phyloP scores from a whole-genome alignment of 805 yeast genomes.

The Hanseniaspora vineae region DNA sequence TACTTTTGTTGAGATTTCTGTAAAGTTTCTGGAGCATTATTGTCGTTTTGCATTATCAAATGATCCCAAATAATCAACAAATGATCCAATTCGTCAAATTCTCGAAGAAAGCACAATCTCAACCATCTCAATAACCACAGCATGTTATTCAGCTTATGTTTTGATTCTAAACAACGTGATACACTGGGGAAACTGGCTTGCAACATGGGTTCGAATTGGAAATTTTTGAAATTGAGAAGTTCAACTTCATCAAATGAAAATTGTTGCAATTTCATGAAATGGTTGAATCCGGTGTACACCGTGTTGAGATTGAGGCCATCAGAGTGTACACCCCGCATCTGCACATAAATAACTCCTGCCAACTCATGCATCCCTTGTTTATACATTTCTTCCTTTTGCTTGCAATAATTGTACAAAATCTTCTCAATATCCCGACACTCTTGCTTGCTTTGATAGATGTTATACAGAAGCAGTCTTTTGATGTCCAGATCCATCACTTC shows the following conservation, averaged over 20 bases:
- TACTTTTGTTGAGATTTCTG: background rate
- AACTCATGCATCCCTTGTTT: background rate
- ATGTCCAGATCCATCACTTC: background rate
- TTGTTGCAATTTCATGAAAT: slow-evolving; percentile 15
- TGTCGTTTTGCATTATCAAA: slow-evolving; percentile 12
- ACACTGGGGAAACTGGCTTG: slow-evolving; percentile 11
- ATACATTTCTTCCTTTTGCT: background rate
- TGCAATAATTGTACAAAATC: background rate
- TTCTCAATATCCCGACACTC: background rate
- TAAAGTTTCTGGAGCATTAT: no score
- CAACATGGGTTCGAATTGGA: slow-evolving; percentile 13
- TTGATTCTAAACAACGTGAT: slow-evolving; percentile 6
- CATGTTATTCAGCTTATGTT: slow-evolving; percentile 9
- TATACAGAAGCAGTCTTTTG: background rate
- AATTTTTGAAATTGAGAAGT: slow-evolving; percentile 16
- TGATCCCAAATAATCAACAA: slow-evolving; percentile 22
- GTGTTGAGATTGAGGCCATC: background rate
- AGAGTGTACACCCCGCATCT: no score
- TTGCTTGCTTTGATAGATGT: background rate
- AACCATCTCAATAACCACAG: slow-evolving; percentile 25
- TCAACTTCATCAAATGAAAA: slow-evolving; percentile 15
- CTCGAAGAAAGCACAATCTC: slow-evolving; percentile 19
- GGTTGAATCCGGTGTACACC: slow-evolving; percentile 13
- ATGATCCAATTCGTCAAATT: slow-evolving; percentile 12
- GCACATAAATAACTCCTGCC: background rate